Conservation (phyloP, 768 basidiomycete genomes). For the Paxillus rubicundulus region DNA sequence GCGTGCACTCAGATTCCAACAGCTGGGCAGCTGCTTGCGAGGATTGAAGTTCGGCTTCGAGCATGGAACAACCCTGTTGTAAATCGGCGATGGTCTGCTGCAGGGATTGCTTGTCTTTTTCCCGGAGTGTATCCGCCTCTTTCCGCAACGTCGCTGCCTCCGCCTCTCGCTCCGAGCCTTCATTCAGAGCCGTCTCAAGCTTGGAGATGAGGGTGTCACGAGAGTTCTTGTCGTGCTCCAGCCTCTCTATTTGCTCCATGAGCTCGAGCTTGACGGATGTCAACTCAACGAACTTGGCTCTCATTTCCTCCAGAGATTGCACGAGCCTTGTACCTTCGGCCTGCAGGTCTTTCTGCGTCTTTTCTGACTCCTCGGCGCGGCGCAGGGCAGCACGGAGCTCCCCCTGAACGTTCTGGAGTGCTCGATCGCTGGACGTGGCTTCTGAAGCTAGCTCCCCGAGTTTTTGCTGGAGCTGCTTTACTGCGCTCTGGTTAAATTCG, state of each 20-base stretch:
- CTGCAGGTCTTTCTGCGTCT: constrained; percentile 68
- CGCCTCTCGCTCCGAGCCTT: constrained; percentile 50
- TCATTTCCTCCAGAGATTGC: constrained; percentile 82
- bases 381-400: constrained; percentile 63
- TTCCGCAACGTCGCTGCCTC: constrained; percentile 44
- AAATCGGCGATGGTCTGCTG: constrained; percentile 55
- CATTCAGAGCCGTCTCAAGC: constrained; percentile 58
- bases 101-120: constrained; percentile 50
- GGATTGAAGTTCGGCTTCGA: constrained; percentile 61
- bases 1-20: constrained; percentile 65
- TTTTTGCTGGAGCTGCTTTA: constrained; percentile 57
- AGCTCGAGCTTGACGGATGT: constrained; percentile 70
- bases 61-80: constrained; percentile 57
- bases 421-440: constrained; percentile 49
- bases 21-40: constrained; percentile 51
- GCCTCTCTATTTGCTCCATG: constrained; percentile 56
- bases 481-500: constrained; percentile 42
- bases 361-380: constrained; percentile 74
- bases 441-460: constrained; percentile 55
- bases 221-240: constrained; percentile 53
- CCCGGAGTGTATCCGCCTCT: constrained; percentile 43
- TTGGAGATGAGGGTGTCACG: constrained; percentile 58
- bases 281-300: constrained; percentile 79
- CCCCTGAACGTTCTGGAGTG: constrained; percentile 58
- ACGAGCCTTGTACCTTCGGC: constrained; percentile 75